These are phyloP conservation scores for Sclerotinia borealis DNA, from an alignment of 2,329 filamentous ascomycete genomes.

Conservation along the genomic window DNA sequence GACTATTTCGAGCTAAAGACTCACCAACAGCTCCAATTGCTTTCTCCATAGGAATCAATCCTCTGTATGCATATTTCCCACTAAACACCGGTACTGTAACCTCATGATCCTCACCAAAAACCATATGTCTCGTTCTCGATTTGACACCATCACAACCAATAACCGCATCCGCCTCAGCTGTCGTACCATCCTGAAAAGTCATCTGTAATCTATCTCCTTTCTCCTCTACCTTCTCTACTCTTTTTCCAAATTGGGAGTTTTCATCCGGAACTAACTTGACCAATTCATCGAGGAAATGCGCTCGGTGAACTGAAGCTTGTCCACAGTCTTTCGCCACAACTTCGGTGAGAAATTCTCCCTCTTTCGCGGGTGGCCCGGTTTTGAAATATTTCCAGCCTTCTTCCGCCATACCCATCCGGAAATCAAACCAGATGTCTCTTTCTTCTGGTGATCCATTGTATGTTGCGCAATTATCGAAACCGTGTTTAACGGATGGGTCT, in stretches of 20 bases:
- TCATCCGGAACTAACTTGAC: conserved; percentile 36
- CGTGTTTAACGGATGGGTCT: conserved; percentile 25
- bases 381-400: conserved; percentile 22
- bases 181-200: conserved; percentile 40
- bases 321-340: conserved; percentile 22
- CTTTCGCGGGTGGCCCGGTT: conserved; percentile 13
- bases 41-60: conserved; percentile 50
- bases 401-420: conserved; percentile 23
- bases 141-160: conserved; percentile 32
- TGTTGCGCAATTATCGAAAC: conserved; percentile 25
- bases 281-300: conserved; percentile 30
- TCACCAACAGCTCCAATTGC: conserved; percentile 43
- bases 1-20: conserved; percentile 40
- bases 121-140: conserved; percentile 43
- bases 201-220: conserved; percentile 28
- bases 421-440: conserved; percentile 29
- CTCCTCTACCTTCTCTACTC: conserved; percentile 31
- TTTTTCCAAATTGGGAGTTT: conserved; percentile 33
- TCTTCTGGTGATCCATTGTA: conserved; percentile 24
- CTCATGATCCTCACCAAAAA: conserved; percentile 43
- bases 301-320: conserved; percentile 28
- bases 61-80: conserved; percentile 53
- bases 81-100: conserved; percentile 44
- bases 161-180: conserved; percentile 24
- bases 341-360: conserved; percentile 17